Conservation (phyloP, 139 green algal genomes). For the Auxenochlorella pyrenoidosa region DNA sequence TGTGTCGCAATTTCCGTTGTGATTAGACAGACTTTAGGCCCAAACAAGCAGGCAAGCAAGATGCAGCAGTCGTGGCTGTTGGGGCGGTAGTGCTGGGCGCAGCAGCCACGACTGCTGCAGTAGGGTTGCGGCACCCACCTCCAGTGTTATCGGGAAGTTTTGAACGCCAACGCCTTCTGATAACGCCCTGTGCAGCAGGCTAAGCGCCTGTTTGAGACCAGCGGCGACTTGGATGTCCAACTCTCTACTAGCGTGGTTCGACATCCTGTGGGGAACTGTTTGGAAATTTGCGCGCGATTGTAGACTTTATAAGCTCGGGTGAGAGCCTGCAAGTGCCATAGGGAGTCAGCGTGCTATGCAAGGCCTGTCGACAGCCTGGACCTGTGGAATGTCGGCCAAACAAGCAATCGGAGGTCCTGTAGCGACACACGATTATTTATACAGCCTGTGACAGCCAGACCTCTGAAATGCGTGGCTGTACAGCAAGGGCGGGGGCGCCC, state of each 20-base stretch:
- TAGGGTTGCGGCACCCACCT: too few relatives aligned
- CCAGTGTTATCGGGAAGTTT: too few relatives aligned
- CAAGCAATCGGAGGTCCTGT: background rate
- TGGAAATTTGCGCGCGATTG: background rate
- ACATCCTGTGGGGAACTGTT: background rate
- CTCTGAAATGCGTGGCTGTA: background rate
- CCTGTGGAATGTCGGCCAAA: too few relatives aligned
- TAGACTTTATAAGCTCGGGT: background rate
- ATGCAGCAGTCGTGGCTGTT: too few relatives aligned
- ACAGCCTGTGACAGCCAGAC: too few relatives aligned
- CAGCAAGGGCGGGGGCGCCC: background rate
- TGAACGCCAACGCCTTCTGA: too few relatives aligned
- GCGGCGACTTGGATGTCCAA: background rate
- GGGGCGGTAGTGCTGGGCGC: too few relatives aligned
- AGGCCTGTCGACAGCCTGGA: background rate
- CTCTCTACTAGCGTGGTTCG: background rate
- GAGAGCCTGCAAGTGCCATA: background rate
- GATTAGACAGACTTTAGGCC: too few relatives aligned
- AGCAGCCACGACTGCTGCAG: too few relatives aligned
- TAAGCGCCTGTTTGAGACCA: background rate
- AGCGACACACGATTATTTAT: background rate
- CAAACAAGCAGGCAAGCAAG: too few relatives aligned
- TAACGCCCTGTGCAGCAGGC: background rate
- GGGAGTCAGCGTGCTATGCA: too few relatives aligned
- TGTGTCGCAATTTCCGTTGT: too few relatives aligned